Base-by-base conservation (phyloP, 306 rosid genomes). In the Styphnolobium japonicum region DNA sequence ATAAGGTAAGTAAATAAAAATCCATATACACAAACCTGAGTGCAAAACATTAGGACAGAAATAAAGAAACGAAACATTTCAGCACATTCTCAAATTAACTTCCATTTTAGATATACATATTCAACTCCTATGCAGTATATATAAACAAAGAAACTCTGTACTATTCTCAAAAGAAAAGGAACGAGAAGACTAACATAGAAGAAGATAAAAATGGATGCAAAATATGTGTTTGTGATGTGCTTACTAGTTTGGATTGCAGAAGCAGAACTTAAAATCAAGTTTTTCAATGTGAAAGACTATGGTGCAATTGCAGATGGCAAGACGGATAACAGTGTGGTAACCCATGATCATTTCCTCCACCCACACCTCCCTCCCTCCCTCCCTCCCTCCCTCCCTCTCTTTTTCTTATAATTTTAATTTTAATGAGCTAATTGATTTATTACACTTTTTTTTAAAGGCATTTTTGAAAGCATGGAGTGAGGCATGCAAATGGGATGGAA, bases 401-500 rank as follows among this genome's bases (percentile, higher is more conserved):
- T 37, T 36, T 2, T 22, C 2, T 5, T 1, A 4, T 0, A 11
- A 22, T n/a, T 37, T 65, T 42, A 4, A 8, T 58, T 34, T 5
- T 49, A 48, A 42, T 45, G 42, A 21, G 52, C 2, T 75, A 40
- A 29, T 42, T 40, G 7, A 51, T 49, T 29, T 4, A n/a, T 51
- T 5, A 61, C 71, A 27, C 0, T 5, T 2, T 40, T n/a, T 48
- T 79, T 0, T 22, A 22, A 46, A 83, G 90, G 82, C 84, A 68
- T 87, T 87, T 78, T 60, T 87, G 37, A 84, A 81, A 73, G 87
- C 91, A 7, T 87, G 88, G 91, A 19, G 7, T 63, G 85, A 76
- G 14, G 83, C 91, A 85, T 87, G 91, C 64, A 42, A 67, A 4
- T 82, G 85, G 91, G 4, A 73, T 0, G 88, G 88, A 11, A 18